phyloP scores from a whole-genome alignment of 2,329 filamentous ascomycete genomes.

The Trichophyton benhamiae region DNA sequence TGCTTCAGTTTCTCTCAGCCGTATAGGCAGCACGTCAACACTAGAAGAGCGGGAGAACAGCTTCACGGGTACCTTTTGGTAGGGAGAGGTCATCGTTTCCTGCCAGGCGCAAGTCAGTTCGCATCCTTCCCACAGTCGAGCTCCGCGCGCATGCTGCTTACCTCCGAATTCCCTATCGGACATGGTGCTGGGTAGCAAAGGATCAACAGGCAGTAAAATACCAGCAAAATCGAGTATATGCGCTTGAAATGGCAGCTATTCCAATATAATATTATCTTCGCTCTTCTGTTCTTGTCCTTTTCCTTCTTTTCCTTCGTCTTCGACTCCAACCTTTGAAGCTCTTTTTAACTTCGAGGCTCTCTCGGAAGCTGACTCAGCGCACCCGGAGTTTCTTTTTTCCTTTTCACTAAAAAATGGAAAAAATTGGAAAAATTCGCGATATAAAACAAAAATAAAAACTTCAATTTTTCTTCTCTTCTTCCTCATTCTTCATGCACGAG shows the following conservation, averaged over 20 bases:
- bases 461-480: background rate
- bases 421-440: background rate
- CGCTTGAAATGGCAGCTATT: background rate
- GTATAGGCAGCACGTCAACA: background rate
- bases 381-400: background rate
- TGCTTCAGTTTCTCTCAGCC: background rate
- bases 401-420: background rate
- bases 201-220: background rate
- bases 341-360: background rate
- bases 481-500: background rate
- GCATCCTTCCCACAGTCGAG: background rate
- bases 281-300: too few species aligned
- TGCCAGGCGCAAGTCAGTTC: constrained; percentile 16
- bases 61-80: constrained; percentile 39
- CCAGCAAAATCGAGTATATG: too few species aligned
- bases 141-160: background rate
- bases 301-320: background rate
- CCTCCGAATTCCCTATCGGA: constrained; percentile 12
- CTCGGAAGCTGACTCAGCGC: background rate
- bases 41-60: background rate
- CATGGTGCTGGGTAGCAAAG: background rate
- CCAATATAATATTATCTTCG: background rate
- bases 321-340: background rate
- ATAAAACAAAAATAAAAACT: background rate
- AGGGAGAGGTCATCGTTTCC: constrained; percentile 49